Evolutionary conservation across 2,329 filamentous ascomycete species (phyloP), one percentile per base, ranked within the genome.

Genomic region (Diaporthe batatas): DNA sequence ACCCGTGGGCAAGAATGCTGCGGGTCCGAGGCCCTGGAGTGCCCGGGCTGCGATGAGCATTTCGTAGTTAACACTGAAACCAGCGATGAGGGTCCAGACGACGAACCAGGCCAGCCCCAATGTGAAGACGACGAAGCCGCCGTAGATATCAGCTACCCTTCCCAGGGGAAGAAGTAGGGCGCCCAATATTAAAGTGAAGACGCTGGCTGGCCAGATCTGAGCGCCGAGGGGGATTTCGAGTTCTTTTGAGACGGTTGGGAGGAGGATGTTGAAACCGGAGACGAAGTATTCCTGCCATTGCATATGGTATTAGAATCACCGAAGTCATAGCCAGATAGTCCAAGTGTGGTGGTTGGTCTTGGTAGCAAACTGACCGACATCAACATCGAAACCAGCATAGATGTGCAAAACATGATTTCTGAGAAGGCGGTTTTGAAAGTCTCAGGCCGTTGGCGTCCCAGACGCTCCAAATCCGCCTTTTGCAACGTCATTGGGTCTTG

Each of bases 21-120:
- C 92, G 1, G 92, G 87, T 0, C 92, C 93, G 12, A 96, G 82
- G 0, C 93, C 93, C 80, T 94, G 92, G 55, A 95, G 82, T 11
- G 93, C 93, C 68, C 93, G 91, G 78, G 91, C 93, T 70, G 92
- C 84, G 76, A 94, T 92, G 74, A 95, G 85, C 91, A 94, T 93
- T 67, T 90, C 80, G 73, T 91, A 87, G 81, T 89, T 91, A 70
- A 84, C 83, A 73, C 90, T 91, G 82, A 95, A 94, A 14, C 93
- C 93, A 21, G 88, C 89, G 70, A 94, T 83, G 69, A 95, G 81
- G 12, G 89, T 91, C 89, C 93, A 95, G 49, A 91, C 75, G 10
- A 89, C 80, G 67, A 94, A 88, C 93, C 93, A 93, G 53, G 83
- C 75, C 36, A 90, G 83, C 4, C 91, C 91, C 36, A 79, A 81